Evolutionary conservation across 306 rosid species (phyloP), one percentile per base, ranked within the genome.

Genomic region (Fragaria ananassa): DNA sequence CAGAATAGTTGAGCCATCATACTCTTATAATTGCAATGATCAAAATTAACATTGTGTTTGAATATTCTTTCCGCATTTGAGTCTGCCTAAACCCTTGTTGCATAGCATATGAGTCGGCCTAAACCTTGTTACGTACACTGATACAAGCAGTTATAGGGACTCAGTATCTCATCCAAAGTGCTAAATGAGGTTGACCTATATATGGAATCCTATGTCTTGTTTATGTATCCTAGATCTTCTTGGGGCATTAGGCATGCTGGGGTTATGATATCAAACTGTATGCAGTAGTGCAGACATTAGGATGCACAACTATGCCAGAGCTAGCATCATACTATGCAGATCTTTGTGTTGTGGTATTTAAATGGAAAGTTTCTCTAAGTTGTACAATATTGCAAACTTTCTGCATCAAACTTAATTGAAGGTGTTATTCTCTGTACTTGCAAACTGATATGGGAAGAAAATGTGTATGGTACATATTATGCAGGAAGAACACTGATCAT

Each of bases 401-500:
- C 19, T 70, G 5, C 49, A n/a, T 9, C n/a, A 78, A 58, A 58
- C 35, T 19, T 53, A 3, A 45, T 21, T 27, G 47, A 29, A 68
- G 35, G 79, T 31, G 23, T 66, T 34, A 23, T 29, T 6, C 66
- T 69, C 27, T 19, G 51, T 61, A 1, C 2, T 12, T 27, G 19
- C 35, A 54, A 8, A 6, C n/a, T 34, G 44, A 45, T 62, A 70
- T 73, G 34, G 66, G 78, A 17, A 75, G 72, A 19, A 31, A 47
- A 17, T 65, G 19, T 53, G 41, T 71, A 76, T 57, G 5, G 57
- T 27, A 12, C 37, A 60, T 68, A 21, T 19, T 75, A 68, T 79
- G 27, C 85, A 92, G 99, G 99, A 85, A 84, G 58, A 82, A 89
- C 78, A 80, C 80, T 19, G 35, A 91, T 81, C 92, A 95, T 79